phyloP scores from a whole-genome alignment of 2,329 filamentous ascomycete species.

The Mollisia scopiformis region DNA sequence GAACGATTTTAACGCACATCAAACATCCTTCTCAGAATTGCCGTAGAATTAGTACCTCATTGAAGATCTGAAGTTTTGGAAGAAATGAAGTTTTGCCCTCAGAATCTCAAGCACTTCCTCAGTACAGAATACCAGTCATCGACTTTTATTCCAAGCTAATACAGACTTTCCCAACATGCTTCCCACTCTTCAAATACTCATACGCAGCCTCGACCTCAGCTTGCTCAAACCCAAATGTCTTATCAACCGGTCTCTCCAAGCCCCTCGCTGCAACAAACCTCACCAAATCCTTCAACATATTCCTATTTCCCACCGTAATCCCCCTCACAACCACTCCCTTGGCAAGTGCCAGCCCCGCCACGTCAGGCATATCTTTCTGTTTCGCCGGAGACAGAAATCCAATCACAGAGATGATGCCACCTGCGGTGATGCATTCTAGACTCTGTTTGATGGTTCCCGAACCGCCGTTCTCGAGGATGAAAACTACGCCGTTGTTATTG shows the following conservation, averaged over 20 bases:
- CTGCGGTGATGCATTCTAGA: conserved; percentile 48
- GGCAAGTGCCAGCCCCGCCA: conserved; percentile 33
- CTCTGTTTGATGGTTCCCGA: conserved; percentile 59
- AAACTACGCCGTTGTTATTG: conserved; percentile 56
- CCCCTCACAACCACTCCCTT: conserved; percentile 41
- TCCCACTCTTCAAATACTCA: conserved; percentile 29
- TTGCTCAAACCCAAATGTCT: conserved; percentile 37
- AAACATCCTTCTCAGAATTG: too few species aligned
- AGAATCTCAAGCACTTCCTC: not conserved
- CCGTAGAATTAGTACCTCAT: too few species aligned
- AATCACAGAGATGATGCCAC: conserved; percentile 49
- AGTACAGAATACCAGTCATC: conserved; percentile 9
- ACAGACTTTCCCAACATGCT: conserved; percentile 43
- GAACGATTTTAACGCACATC: too few species aligned
- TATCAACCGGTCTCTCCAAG: conserved; percentile 37
- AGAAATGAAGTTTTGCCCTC: not conserved
- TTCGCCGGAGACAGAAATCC: conserved; percentile 41
- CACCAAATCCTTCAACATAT: conserved; percentile 40
- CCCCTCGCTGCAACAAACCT: conserved; percentile 34
- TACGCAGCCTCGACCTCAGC: conserved; percentile 36
- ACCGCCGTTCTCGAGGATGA: conserved; percentile 68
- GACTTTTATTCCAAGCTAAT: conserved; percentile 42
- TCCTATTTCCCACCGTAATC: conserved; percentile 39
- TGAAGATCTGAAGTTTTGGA: too few species aligned
- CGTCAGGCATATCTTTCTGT: conserved; percentile 37